phyloP scores from a whole-genome alignment of 495 filamentous ascomycete genomes.

The Aspergillus sclerotiicarbonarius region DNA sequence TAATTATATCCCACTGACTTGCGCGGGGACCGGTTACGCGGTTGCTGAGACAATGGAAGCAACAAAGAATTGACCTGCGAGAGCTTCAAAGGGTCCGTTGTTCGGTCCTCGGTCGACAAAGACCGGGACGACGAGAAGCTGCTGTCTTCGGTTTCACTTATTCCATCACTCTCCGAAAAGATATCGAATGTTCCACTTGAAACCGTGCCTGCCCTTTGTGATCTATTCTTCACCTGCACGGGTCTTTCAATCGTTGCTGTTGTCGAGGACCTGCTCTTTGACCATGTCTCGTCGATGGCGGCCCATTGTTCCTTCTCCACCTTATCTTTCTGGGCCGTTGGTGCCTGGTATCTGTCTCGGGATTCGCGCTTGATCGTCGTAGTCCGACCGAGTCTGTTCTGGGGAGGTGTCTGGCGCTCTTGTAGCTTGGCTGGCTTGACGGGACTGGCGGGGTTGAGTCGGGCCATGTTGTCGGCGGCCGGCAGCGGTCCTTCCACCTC shows the following conservation, averaged over 20 bases:
- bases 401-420: background rate
- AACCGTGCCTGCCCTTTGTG: constrained; percentile 16
- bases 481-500: background rate
- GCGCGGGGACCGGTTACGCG: constrained; percentile 22
- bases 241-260: constrained; percentile 7
- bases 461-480: constrained; percentile 17
- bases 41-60: constrained; percentile 25
- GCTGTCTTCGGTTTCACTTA: constrained; percentile 18
- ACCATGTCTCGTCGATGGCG: constrained; percentile 3
- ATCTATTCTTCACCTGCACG: constrained; percentile 9
- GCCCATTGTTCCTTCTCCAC: constrained; percentile 10
- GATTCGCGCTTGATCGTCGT: constrained; percentile 4
- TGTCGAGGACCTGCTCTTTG: constrained; percentile 1
- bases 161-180: constrained; percentile 31
- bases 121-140: constrained; percentile 8
- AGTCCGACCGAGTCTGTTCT: constrained; percentile 4
- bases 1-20: constrained; percentile 36
- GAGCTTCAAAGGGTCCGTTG: constrained; percentile 25
- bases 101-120: constrained; percentile 22
- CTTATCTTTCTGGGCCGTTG: constrained; percentile 3
- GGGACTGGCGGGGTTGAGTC: constrained; percentile 21
- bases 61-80: constrained; percentile 39
- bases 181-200: constrained; percentile 30
- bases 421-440: constrained; percentile 8
- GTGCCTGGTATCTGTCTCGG: constrained; percentile 3